phyloP scores from a whole-genome alignment of 1,139 yeast genomes.

The Fermentozyma sake region DNA sequence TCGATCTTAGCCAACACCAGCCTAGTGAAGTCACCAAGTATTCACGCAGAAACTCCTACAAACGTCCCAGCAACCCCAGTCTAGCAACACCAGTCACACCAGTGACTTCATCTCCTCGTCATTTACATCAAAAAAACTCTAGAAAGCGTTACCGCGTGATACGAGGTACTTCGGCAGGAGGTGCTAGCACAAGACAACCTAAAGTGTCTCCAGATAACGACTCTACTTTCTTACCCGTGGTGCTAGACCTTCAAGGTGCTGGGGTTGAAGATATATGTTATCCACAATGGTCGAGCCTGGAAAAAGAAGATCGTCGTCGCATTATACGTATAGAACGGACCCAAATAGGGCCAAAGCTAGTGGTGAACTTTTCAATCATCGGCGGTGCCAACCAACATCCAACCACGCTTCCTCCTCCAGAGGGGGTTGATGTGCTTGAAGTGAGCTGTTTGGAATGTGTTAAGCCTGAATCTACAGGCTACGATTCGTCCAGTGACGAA shows the following conservation, averaged over 20 bases:
- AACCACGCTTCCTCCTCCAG: constrained; percentile 28
- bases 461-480: constrained; percentile 33
- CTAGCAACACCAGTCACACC: too few species aligned
- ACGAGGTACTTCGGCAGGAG: constrained; percentile 59
- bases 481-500: constrained; percentile 14
- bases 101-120: too few species aligned
- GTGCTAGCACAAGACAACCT: constrained; percentile 54
- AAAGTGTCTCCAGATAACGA: constrained; percentile 31
- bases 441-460: constrained; percentile 54
- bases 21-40: constrained; percentile 5
- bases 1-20: constrained; percentile 5
- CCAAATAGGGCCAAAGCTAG: constrained; percentile 44
- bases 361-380: constrained; percentile 47
- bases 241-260: constrained; percentile 42
- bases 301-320: constrained; percentile 48
- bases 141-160: constrained; percentile 38
- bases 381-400: constrained; percentile 51
- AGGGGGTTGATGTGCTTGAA: constrained; percentile 49
- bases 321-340: constrained; percentile 54
- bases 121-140: too few species aligned
- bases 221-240: constrained; percentile 41
- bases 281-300: constrained; percentile 47
- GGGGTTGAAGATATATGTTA: constrained; percentile 42
- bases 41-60: constrained; percentile 4
- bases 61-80: too few species aligned